These are phyloP conservation scores for Aspergillus hancockii DNA, from an alignment of 495 filamentous ascomycete species.

Conservation along the genomic window DNA sequence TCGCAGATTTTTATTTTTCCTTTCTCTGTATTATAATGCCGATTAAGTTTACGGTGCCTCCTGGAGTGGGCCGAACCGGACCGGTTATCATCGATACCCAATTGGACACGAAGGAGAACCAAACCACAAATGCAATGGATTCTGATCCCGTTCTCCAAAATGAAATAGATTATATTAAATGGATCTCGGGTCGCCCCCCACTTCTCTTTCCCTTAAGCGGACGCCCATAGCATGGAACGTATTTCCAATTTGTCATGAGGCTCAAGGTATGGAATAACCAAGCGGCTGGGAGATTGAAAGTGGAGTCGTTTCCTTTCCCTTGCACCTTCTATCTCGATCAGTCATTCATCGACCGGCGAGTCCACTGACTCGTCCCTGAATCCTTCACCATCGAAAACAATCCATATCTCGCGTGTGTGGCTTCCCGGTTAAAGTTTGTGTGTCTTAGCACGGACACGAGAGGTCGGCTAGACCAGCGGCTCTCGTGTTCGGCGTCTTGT, in stretches of 20 bases:
- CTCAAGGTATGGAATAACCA: neutral
- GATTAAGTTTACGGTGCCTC: neutral
- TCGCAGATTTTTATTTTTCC: neutral
- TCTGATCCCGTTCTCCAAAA: neutral
- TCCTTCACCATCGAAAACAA: neutral
- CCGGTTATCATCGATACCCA: neutral
- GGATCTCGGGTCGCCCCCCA: neutral
- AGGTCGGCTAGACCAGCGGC: neutral
- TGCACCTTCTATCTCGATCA: neutral
- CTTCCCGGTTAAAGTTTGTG: too few relatives aligned
- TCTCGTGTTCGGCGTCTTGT: neutral
- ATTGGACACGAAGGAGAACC: neutral
- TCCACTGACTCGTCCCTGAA: neutral
- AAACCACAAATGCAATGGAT: neutral
- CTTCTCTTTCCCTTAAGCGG: neutral
- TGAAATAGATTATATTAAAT: neutral
- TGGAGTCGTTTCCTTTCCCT: neutral
- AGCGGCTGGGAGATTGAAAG: constrained; percentile 1
- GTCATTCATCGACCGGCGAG: neutral
- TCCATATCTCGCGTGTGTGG: too few relatives aligned
- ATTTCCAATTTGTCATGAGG: too few relatives aligned
- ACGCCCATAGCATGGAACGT: too few relatives aligned
- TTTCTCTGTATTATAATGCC: neutral
- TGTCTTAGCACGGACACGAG: too few relatives aligned
- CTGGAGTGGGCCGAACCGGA: neutral